Conservation (phyloP, 1,284 basidiomycete species). For the Sparassis latifolia region DNA sequence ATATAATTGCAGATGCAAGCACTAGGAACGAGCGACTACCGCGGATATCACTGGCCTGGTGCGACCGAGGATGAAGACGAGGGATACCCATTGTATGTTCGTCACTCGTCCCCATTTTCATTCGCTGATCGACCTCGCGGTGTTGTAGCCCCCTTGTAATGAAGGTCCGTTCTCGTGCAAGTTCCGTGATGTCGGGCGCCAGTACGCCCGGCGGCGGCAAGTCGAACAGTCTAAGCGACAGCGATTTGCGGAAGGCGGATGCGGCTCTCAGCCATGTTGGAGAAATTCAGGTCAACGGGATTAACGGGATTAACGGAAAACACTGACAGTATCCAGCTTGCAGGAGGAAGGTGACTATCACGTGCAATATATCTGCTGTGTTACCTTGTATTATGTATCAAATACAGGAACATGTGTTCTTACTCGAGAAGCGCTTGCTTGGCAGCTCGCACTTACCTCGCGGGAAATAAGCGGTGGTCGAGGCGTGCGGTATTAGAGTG, state of each 20-base stretch:
- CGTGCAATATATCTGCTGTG: too few relatives aligned
- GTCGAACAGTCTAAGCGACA: constrained; percentile 75
- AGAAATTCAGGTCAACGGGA: constrained; percentile 21
- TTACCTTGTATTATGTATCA: too few relatives aligned
- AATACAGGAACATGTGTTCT: too few relatives aligned
- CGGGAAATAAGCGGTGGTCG: too few relatives aligned
- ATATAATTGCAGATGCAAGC: constrained; percentile 63
- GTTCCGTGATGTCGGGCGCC: constrained; percentile 80
- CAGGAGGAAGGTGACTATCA: too few relatives aligned
- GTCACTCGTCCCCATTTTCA: constrained; percentile 8
- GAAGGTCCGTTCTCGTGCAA: constrained; percentile 85
- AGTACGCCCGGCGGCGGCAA: constrained; percentile 82
- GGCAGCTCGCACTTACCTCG: too few relatives aligned
- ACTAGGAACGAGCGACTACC: constrained; percentile 84
- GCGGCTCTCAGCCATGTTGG: constrained; percentile 71
- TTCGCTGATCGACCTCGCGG: neutral
- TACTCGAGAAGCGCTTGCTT: too few relatives aligned
- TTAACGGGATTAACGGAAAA: constrained; percentile 23
- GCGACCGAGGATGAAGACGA: constrained; percentile 80
- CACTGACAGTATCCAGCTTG: constrained; percentile 6
- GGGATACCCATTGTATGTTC: constrained; percentile 79
- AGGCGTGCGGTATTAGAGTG: too few relatives aligned
- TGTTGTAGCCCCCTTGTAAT: constrained; percentile 75
- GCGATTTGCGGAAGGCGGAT: constrained; percentile 79
- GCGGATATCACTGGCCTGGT: constrained; percentile 66